Percentiles rank a stretch among this genome's conserved stretches.
Evolutionary conservation across 805 yeast species (phyloP).

Genomic region (Cyberlindnera maritima): DNA sequence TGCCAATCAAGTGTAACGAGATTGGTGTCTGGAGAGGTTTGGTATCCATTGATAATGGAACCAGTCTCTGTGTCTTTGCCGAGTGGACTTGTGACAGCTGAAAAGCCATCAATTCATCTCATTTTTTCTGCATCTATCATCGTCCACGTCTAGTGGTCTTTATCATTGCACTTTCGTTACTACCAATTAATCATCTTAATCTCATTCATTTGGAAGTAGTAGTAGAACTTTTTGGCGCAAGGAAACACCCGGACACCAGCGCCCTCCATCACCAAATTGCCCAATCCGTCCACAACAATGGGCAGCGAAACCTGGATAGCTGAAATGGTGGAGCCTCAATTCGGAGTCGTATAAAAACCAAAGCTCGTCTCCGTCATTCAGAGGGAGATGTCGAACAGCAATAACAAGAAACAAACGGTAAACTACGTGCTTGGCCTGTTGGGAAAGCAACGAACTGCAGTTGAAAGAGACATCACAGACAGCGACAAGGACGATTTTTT

Average conservation of each 20-base stretch:
- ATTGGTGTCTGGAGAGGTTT: conserved; percentile 81
- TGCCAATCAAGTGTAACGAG: conserved; percentile 62
- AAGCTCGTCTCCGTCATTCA: background rate
- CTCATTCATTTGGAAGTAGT: background rate
- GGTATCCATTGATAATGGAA: conserved; percentile 72
- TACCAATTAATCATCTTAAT: background rate
- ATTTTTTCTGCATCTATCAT: background rate
- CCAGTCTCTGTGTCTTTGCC: conserved; percentile 84
- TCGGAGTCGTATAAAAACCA: background rate
- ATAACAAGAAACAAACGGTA: conserved; percentile 2
- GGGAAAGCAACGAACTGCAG: conserved; percentile 1
- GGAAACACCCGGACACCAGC: conserved; percentile 5
- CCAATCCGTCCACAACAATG: conserved; percentile 4
- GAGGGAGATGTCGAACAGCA: background rate
- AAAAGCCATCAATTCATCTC: background rate
- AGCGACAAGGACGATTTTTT: conserved; percentile 1
- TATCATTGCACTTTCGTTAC: background rate
- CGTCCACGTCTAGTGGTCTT: background rate
- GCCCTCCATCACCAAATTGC: background rate
- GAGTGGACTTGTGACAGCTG: conserved; percentile 68
- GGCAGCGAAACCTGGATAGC: background rate
- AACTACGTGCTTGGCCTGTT: conserved; percentile 6
- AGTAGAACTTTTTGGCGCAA: background rate
- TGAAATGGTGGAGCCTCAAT: background rate
- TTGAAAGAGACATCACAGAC: conserved; percentile 6